These are phyloP conservation scores for Hypoxylon sp. DNA, from an alignment of 2,329 filamentous ascomycete species.

Conservation along the genomic window DNA sequence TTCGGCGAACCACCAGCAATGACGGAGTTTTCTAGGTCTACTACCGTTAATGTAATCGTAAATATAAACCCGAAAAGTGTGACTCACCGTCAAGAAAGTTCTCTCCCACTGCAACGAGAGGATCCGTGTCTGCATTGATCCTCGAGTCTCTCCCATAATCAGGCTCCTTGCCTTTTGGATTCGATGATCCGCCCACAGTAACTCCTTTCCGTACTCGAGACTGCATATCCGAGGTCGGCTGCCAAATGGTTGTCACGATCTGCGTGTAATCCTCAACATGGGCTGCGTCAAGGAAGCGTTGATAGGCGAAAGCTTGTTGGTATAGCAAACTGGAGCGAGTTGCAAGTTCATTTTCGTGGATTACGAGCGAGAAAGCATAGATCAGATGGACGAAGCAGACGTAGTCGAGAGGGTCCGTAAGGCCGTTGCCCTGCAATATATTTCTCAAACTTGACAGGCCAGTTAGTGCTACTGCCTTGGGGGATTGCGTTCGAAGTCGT, in stretches of 20 bases:
- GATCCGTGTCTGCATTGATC: constrained; percentile 50
- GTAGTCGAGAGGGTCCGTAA: constrained; percentile 57
- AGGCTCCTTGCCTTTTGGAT: constrained; percentile 59
- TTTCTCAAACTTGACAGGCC: constrained; percentile 59
- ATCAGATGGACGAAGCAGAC: constrained; percentile 66
- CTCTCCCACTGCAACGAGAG: constrained; percentile 57
- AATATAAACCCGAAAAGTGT: background rate
- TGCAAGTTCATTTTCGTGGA: constrained; percentile 58
- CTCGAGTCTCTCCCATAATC: constrained; percentile 40
- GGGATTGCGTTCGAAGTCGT: constrained; percentile 57
- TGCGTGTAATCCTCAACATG: constrained; percentile 58
- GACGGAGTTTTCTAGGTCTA: constrained; percentile 63
- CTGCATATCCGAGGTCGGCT: constrained; percentile 55
- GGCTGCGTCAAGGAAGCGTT: constrained; percentile 54
- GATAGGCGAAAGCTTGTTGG: constrained; percentile 61
- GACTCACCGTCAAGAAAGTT: constrained; percentile 65
- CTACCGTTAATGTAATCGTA: constrained; percentile 26
- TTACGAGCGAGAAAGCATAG: constrained; percentile 63
- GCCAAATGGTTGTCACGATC: constrained; percentile 63
- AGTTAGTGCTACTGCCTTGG: constrained; percentile 55
- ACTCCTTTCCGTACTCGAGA: constrained; percentile 36
- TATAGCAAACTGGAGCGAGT: constrained; percentile 58
- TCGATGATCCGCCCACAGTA: constrained; percentile 43
- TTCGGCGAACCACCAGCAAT: constrained; percentile 51
- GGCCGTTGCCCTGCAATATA: constrained; percentile 56